A percentile compares a stretch with the other conserved stretches of the same genome.
Conservation (phyloP, 805 yeast genomes). For the Teunomyces pallodes region DNA sequence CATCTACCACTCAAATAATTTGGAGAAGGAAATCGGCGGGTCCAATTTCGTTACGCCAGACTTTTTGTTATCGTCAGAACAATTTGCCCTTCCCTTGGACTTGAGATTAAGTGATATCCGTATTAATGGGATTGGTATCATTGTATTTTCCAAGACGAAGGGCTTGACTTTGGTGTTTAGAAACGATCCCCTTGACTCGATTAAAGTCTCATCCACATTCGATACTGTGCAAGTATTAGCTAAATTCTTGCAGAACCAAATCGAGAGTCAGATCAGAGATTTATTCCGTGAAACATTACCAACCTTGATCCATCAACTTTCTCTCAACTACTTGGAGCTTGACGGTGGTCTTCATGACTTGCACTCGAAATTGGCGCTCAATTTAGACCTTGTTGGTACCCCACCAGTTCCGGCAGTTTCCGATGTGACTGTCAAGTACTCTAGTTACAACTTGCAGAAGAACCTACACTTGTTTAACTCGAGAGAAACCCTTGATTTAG, state of each 20-base stretch:
- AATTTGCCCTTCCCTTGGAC: conserved; percentile 76
- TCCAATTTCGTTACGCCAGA: conserved; percentile 58
- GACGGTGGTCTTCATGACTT: conserved; percentile 19
- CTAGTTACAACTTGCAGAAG: conserved; percentile 49
- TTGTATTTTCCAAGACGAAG: conserved; percentile 76
- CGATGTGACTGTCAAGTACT: conserved; percentile 36
- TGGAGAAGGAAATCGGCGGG: conserved; percentile 34
- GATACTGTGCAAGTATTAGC: conserved; percentile 83
- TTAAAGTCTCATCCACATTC: conserved; percentile 81
- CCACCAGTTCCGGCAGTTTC: neutral
- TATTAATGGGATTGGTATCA: conserved; percentile 77
- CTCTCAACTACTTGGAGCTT: conserved; percentile 49
- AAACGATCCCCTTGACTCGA: conserved; percentile 83
- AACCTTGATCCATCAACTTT: conserved; percentile 70
- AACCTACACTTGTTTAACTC: conserved; percentile 54
- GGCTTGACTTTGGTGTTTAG: conserved; percentile 85
- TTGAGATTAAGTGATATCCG: conserved; percentile 68
- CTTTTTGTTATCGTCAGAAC: conserved; percentile 61
- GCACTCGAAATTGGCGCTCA: conserved; percentile 8
- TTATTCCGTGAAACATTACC: conserved; percentile 84
- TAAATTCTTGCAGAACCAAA: conserved; percentile 76
- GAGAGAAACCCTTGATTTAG: conserved; percentile 76
- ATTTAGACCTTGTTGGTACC: conserved; percentile 2
- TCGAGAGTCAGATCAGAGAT: conserved; percentile 75
- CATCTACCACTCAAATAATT: conserved; percentile 51